A percentile compares a stretch with the other conserved stretches of the same genome.
phyloP scores from a whole-genome alignment of 148 eudicot species.

The Camellia granthamiana region DNA sequence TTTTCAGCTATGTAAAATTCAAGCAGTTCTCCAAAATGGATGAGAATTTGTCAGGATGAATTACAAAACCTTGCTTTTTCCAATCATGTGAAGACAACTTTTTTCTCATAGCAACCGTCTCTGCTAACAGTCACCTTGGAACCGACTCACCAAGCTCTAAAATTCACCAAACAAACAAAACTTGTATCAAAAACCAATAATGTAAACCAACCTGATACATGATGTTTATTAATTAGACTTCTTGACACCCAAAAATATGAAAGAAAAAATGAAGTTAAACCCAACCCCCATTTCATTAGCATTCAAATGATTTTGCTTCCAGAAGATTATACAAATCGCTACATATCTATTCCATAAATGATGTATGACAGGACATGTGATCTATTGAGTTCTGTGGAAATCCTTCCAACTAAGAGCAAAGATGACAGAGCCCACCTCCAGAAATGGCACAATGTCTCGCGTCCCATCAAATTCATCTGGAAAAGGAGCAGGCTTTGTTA shows the following conservation, averaged over 20 bases:
- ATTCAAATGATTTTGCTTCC: not conserved
- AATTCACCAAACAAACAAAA: constrained; percentile 34
- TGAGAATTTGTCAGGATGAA: constrained; percentile 23
- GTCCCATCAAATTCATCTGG: constrained; percentile 94
- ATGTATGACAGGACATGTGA: not conserved
- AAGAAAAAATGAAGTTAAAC: not conserved
- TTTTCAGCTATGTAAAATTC: not conserved
- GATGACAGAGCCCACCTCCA: constrained; percentile 49
- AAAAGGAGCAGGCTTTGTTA: constrained; percentile 62
- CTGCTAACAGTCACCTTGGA: constrained; percentile 74
- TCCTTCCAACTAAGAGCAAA: constrained; percentile 28
- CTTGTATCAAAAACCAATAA: constrained; percentile 28
- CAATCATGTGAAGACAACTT: constrained; percentile 24
- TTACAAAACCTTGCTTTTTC: constrained; percentile 27
- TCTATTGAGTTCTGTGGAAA: constrained; percentile 6
- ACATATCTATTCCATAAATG: not conserved
- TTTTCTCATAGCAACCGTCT: constrained; percentile 21
- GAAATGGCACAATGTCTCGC: constrained; percentile 55
- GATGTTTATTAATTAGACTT: not conserved
- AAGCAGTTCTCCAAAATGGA: constrained; percentile 9
- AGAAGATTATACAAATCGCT: not conserved
- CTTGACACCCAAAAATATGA: not conserved
- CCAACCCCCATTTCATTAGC: not conserved
- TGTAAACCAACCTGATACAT: not conserved
- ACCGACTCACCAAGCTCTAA: constrained; percentile 84